Base-by-base conservation (phyloP, 805 yeast species). In the Wickerhamomyces subpelliculosus region DNA sequence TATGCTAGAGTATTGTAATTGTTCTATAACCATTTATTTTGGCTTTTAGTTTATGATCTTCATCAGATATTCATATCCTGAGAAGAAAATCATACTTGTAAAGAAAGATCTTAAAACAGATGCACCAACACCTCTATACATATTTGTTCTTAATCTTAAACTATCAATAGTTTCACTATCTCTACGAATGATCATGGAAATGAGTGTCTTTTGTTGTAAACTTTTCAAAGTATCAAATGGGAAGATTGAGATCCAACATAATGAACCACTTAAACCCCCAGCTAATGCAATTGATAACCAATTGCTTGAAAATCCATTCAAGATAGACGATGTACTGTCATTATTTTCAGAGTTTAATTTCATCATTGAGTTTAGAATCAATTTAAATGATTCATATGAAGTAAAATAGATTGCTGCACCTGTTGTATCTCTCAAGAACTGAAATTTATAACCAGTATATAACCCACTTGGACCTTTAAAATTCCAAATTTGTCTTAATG, bases 211-310 rank as follows among this genome's bases (percentile, higher is more conserved):
- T 14, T 31, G 34, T 21, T 21, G 7, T n/a, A 31, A 31, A 31
- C 34, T 21, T 31, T 31, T 31, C 19, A 31, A 10, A 21, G 34
- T 31, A 22, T 31, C 34, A 14, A 31, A 21, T n/a, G 34, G 34
- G 19, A 21, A 31, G 7, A 31, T 31, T 16, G 34, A 12, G 19
- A 31, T 31, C 34, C 34, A 31, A 22, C 34, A 31, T 8, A 31
- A 14, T 4, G 34, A 5, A 20, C 34, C 34, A 21, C 26, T 22
- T 13, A 31, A 9, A 14, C 26, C 34, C n/a, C 34, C 34, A 11
- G 34, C 13, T 11, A 31, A 14, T 22, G 34, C 34, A n/a, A 31
- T 31, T 19, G 34, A 31, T 4, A 31, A 5, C 34, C 34, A 21
- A 22, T 14, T 31, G 13, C 22, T 31, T 22, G 34, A 31, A 14